Conservation (phyloP, 805 yeast genomes). For the Kodamaea restingae region DNA sequence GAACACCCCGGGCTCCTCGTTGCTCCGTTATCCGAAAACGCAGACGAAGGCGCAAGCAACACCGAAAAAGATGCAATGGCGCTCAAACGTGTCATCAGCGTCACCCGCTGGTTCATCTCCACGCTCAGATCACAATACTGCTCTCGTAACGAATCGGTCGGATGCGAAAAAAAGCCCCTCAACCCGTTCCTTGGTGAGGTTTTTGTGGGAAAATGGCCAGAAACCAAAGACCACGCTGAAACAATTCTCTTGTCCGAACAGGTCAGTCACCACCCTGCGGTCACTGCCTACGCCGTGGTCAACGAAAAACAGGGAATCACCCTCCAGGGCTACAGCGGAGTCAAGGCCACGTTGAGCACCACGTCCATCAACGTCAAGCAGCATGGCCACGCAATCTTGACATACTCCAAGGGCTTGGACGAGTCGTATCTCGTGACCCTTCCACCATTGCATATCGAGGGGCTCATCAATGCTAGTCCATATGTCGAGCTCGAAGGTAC, state of each 20-base stretch:
- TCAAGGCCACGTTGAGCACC: constrained; percentile 78
- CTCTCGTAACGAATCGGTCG: constrained; percentile 84
- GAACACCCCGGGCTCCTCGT: constrained; percentile 83
- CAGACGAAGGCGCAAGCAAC: constrained; percentile 35
- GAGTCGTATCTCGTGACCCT: constrained; percentile 79
- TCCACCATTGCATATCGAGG: constrained; percentile 94
- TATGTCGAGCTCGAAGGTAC: constrained; percentile 91
- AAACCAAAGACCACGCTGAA: constrained; percentile 62
- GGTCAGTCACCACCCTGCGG: constrained; percentile 96
- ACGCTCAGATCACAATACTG: constrained; percentile 92
- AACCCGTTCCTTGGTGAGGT: constrained; percentile 96
- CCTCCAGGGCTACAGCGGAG: constrained; percentile 86
- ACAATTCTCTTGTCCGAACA: constrained; percentile 82
- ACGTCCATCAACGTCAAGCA: constrained; percentile 82
- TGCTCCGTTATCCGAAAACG: constrained; percentile 55
- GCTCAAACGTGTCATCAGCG: constrained; percentile 70
- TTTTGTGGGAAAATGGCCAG: constrained; percentile 81
- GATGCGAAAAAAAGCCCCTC: constrained; percentile 95
- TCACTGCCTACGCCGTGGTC: constrained; percentile 83
- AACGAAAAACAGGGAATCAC: constrained; percentile 66
- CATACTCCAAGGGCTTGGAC: constrained; percentile 48
- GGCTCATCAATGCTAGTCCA: constrained; percentile 85
- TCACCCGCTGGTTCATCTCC: constrained; percentile 85
- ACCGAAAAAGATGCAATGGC: constrained; percentile 41
- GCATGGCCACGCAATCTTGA: constrained; percentile 82